Base-by-base conservation (phyloP, 163 green algal genomes). In the Prototheca cutis region DNA sequence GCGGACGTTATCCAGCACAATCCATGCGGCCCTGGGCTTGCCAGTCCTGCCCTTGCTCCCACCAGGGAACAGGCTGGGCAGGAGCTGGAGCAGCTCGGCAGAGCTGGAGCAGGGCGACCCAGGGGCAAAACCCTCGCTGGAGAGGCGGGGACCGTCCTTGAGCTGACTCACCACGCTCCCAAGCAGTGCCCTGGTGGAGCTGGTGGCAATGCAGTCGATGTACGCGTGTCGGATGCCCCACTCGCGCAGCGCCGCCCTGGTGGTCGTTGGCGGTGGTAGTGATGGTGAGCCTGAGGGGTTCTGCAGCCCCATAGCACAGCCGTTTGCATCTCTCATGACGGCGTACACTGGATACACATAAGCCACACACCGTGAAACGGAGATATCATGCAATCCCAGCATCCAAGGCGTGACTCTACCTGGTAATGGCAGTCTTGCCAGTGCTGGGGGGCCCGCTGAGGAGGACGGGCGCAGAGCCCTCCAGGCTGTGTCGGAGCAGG, bases 371-470 rank as follows among this genome's bases (percentile, higher is more conserved):
- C n/a, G n/a, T n/a, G n/a, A n/a, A n/a, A n/a, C n/a, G n/a, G n/a
- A n/a, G n/a, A n/a, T n/a, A n/a, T n/a, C n/a, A n/a, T n/a, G n/a
- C n/a, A n/a, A n/a, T n/a, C n/a, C n/a, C n/a, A n/a, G n/a, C n/a
- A n/a, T n/a, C n/a, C n/a, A n/a, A n/a, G n/a, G n/a, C n/a, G n/a
- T n/a, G n/a, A n/a, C n/a, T n/a, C n/a, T 25, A 77, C 74, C 70
- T 70, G 25, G 81, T 51, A 15, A 86, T 60, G 2, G 65, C 48
- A 2, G 78, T 82, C 63, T 86, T 86, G 32, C 78, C 78, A 3
- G 76, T 79, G 10, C 62, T 72, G 2, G 52, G 40, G 1, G 62
- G 56, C 0, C 78, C 78, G 29, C 73, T 59, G 0, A 85, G 45
- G 6, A 83, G 53, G 15, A 78, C 3, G 18, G 19, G 1, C 42